These are phyloP conservation scores for Rhipidocladum racemiflorum DNA, from an alignment of 176 grass and related monocot species.

Conservation along the genomic window DNA sequence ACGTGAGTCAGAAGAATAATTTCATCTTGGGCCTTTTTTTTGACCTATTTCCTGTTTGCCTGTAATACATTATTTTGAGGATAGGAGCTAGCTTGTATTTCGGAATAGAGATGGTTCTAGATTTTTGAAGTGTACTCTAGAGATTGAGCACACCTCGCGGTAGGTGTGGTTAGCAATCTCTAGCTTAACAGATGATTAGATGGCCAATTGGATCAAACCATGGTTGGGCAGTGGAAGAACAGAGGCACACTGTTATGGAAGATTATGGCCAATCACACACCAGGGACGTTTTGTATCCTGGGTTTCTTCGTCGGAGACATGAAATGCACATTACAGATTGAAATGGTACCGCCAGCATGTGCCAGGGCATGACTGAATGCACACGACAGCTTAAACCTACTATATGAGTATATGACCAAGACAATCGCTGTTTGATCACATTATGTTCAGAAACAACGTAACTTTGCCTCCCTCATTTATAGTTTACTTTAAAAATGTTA, in stretches of 20 bases:
- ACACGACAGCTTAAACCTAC: background rate
- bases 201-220: background rate
- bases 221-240: background rate
- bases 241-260: background rate
- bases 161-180: too few relatives aligned
- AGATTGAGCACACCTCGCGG: too few relatives aligned
- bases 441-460: background rate
- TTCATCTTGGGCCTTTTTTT: background rate
- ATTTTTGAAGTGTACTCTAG: too few relatives aligned
- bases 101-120: background rate
- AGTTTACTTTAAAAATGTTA: constrained; percentile 6
- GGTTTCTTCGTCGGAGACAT: background rate
- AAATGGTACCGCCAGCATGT: background rate
- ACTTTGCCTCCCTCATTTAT: background rate
- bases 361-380: background rate
- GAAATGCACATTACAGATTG: background rate
- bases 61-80: background rate
- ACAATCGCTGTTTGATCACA: background rate
- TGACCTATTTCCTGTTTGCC: too few relatives aligned
- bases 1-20: too few relatives aligned
- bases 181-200: too few relatives aligned
- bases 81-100: background rate
- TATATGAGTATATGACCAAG: background rate
- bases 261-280: too few relatives aligned
- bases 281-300: background rate